A percentile compares a stretch with the other conserved stretches of the same genome.
Evolutionary conservation across 2,329 filamentous ascomycete genomes (phyloP).

Genomic region (Aspergillus sp.): DNA sequence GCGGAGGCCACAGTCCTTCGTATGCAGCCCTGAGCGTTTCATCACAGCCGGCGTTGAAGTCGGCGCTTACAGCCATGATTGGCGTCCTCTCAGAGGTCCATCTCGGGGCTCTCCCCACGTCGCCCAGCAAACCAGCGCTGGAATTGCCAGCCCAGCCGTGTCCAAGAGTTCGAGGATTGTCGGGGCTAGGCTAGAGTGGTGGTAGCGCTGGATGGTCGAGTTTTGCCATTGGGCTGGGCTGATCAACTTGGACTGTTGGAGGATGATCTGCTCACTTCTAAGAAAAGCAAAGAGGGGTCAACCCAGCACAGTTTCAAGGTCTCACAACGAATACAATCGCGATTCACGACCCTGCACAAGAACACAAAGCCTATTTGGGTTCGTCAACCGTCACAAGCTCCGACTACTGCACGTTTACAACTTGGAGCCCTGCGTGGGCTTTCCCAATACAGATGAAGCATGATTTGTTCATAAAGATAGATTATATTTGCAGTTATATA

Average conservation of each 20-base stretch:
- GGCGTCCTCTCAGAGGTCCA: conserved; percentile 17
- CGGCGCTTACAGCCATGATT: conserved; percentile 29
- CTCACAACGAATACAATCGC: too few relatives aligned
- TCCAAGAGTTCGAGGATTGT: conserved; percentile 4
- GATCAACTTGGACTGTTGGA: not conserved
- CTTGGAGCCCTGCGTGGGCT: not conserved
- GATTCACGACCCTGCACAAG: too few relatives aligned
- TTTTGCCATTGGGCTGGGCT: conserved; percentile 2
- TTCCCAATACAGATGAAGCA: not conserved
- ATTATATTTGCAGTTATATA: not conserved
- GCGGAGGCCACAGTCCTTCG: conserved; percentile 3
- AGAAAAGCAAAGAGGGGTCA: too few relatives aligned
- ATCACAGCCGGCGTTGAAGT: conserved; percentile 33
- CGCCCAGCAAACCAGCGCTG: conserved; percentile 15
- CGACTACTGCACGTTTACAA: conserved; percentile 19
- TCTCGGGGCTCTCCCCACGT: conserved; percentile 4
- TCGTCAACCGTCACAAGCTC: conserved; percentile 7
- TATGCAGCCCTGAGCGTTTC: conserved; percentile 29
- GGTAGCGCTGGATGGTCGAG: conserved; percentile 9
- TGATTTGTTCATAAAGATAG: not conserved
- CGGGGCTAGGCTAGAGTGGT: conserved; percentile 3
- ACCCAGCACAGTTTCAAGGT: too few relatives aligned
- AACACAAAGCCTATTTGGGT: too few relatives aligned
- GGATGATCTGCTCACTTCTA: not conserved
- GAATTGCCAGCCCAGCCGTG: not conserved